Percentiles rank a stretch among this genome's conserved stretches.
Evolutionary conservation across 805 yeast species (phyloP).

Genomic region (Nakazawaea peltata): DNA sequence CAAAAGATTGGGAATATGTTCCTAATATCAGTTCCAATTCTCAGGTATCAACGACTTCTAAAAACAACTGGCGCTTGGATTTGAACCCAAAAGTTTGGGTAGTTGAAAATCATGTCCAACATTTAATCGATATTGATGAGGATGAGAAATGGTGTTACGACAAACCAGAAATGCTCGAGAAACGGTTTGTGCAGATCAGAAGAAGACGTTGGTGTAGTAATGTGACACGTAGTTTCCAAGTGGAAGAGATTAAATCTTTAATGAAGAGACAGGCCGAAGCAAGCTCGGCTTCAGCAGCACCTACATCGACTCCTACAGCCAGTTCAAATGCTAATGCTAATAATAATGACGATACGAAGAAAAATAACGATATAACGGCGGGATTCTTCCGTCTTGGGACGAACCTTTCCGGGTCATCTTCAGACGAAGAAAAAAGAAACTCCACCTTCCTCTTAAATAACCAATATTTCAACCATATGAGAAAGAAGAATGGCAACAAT

Average conservation of each 20-base stretch:
- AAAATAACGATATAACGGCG: background rate
- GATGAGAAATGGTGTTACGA: constrained; percentile 89
- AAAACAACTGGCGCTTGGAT: constrained; percentile 58
- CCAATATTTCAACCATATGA: constrained; percentile 6
- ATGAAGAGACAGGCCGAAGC: background rate
- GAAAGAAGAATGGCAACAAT: constrained; percentile 1
- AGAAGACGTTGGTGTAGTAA: constrained; percentile 62
- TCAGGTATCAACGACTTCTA: constrained; percentile 9
- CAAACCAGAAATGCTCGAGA: constrained; percentile 17
- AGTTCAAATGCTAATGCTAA: too few species aligned
- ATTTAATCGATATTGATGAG: constrained; percentile 52
- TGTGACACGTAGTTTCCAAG: constrained; percentile 20
- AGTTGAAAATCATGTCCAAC: constrained; percentile 34
- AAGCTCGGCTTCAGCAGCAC: background rate
- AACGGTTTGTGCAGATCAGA: constrained; percentile 26
- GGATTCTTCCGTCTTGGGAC: too few species aligned
- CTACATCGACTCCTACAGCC: too few species aligned
- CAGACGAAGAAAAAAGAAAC: background rate
- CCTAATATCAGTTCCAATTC: constrained; percentile 3
- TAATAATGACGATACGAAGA: too few species aligned
- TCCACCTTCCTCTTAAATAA: constrained; percentile 1
- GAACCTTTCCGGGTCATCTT: too few species aligned
- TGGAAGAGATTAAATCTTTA: constrained; percentile 6
- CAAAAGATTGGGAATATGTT: constrained; percentile 49
- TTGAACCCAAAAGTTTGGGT: constrained; percentile 62